Evolutionary conservation across 345 rosid species (phyloP).

Genomic region (Eucalyptus pumila): DNA sequence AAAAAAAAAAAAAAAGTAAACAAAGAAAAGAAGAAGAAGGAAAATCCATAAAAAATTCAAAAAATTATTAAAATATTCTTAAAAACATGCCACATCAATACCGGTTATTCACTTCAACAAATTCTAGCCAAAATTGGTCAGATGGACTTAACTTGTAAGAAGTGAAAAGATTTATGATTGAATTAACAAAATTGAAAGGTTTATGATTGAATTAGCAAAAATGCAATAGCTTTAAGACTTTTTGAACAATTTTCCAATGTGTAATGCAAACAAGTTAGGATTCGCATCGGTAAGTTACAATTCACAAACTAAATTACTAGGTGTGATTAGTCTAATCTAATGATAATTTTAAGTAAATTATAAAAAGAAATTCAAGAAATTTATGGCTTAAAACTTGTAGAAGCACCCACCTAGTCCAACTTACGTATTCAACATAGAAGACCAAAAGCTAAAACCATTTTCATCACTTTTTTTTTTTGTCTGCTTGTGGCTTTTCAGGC

Average conservation of each 20-base stretch:
- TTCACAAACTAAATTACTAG: too few species aligned
- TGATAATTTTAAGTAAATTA: background rate
- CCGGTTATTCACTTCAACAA: fast-evolving
- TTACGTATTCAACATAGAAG: background rate
- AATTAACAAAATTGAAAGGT: too few species aligned
- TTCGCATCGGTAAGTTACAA: too few species aligned
- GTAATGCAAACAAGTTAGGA: background rate
- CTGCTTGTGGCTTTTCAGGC: background rate
- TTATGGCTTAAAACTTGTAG: background rate
- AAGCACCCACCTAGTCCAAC: background rate
- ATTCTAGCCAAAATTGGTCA: too few species aligned
- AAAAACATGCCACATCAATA: too few species aligned
- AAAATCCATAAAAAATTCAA: too few species aligned
- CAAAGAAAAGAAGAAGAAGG: too few species aligned
- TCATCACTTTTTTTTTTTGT: background rate
- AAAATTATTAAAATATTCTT: too few species aligned
- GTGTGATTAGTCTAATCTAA: too few species aligned
- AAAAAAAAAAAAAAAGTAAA: fast-evolving
- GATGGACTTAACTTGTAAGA: fast-evolving
- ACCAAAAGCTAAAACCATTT: background rate
- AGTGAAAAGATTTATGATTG: too few species aligned
- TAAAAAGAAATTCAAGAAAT: background rate
- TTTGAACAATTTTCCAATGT: too few species aligned
- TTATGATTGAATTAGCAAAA: too few species aligned
- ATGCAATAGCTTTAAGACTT: fast-evolving